Percentiles rank a stretch among this genome's conserved stretches.
phyloP scores from a whole-genome alignment of 2,329 filamentous ascomycete species.

The Neoscytalidium dimidiatum region DNA sequence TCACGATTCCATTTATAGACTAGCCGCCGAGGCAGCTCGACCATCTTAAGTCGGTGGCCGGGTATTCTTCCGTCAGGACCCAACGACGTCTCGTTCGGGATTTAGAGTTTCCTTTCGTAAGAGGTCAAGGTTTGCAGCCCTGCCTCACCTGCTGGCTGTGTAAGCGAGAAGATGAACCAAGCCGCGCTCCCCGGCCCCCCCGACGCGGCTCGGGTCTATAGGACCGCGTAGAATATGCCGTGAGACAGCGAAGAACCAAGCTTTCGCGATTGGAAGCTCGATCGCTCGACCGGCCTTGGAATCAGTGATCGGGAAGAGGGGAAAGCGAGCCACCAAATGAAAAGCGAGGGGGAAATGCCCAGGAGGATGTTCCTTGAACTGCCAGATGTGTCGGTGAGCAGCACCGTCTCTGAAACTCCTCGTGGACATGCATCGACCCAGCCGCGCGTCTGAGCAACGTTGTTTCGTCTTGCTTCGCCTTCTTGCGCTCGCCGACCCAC shows the following conservation, averaged over 20 bases:
- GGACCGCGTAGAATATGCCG: background rate
- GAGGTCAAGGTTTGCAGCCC: background rate
- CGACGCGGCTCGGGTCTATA: background rate
- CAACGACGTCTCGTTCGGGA: background rate
- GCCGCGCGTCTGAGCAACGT: constrained; percentile 6
- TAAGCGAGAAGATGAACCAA: background rate
- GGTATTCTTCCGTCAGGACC: background rate
- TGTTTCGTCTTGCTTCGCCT: background rate
- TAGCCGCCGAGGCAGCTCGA: background rate
- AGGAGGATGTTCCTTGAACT: background rate
- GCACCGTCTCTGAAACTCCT: background rate
- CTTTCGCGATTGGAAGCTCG: background rate
- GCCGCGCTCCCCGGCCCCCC: background rate
- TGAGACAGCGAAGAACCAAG: background rate
- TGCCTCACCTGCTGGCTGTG: background rate
- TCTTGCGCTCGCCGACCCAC: background rate
- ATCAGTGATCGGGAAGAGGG: background rate
- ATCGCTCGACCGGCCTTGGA: background rate
- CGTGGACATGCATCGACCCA: constrained; percentile 6
- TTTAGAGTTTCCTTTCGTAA: constrained; percentile 8
- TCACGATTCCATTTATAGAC: background rate
- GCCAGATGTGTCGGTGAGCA: constrained; percentile 5
- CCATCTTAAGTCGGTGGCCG: background rate
- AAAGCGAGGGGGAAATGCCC: background rate
- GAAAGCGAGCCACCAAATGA: background rate